Base-by-base conservation (phyloP, 2,329 filamentous ascomycete species). In the Pseudogymnoascus sp. region DNA sequence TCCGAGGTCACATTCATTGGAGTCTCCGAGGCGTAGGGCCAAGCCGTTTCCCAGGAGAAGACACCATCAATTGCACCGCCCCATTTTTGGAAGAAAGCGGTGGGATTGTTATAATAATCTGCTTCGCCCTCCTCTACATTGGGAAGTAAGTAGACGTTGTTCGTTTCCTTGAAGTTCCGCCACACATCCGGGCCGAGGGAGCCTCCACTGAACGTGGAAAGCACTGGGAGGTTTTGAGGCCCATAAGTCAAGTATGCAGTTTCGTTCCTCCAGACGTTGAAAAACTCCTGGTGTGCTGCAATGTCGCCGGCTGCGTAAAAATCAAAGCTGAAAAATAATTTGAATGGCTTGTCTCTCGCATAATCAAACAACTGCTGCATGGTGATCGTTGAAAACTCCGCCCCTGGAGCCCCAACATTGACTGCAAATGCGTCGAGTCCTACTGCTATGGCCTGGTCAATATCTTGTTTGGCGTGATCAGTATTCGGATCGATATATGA, bases 301-400 rank as follows among this genome's bases (percentile, higher is more conserved):
- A 47, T 23, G 57, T 23, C 40, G 5, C 37, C 63, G 3, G 51
- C 37, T 2, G 69, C 70, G 54, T 66, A 72, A 40, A 75, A 65
- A 63, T 76, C 75, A 64, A 77, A 71, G 63, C 73, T 76, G 66
- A 77, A 71, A 66, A 76, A 76, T 6, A 76, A 68, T 66, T 73
- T 73, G 67, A 77, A 74, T 37, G 68, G 62, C 62, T 66, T 70
- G 37, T 54, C 66, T 8, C 63, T 63, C 4, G 74, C 73, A 62
- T 70, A 67, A 57, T 70, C 67, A 69, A 75, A 75, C 34, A 77
- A 68, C 60, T 72, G 68, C 36, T 67, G 64, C 23, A 74, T 62
- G 1, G 72, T 68, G 61, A 66, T 67, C 4, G 60, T 54, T 5
- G 71, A 68, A 67, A 69, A 76, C 40, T 62, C 63, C 5, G 65